Evolutionary conservation across 1,284 basidiomycete species (phyloP).

Genomic region (Inonotus hispidus): DNA sequence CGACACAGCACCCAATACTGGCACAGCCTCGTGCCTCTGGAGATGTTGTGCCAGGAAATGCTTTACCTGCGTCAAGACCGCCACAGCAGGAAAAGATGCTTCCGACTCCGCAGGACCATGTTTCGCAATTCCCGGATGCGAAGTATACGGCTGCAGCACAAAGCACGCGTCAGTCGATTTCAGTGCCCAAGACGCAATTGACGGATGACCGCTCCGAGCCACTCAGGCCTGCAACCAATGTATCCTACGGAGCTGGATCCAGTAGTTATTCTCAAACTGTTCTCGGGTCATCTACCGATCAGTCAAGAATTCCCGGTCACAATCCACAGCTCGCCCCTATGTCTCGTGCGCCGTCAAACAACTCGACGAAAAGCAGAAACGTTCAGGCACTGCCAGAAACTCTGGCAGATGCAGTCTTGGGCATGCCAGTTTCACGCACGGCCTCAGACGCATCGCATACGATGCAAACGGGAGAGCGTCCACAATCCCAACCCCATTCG

Average conservation of each 20-base stretch:
- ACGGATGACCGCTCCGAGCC: background rate
- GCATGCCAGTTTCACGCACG: constrained; percentile 5
- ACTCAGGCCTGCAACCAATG: background rate
- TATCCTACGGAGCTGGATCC: background rate
- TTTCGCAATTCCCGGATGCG: background rate
- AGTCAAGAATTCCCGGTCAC: background rate
- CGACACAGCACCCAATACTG: no score
- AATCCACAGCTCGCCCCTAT: background rate
- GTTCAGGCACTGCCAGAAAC: background rate
- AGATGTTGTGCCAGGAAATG: background rate
- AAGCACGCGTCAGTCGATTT: background rate
- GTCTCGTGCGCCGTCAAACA: constrained; percentile 14
- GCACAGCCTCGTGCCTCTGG: background rate
- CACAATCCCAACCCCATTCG: background rate
- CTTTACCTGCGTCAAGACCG: background rate
- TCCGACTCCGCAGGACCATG: background rate
- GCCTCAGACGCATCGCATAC: constrained; percentile 6
- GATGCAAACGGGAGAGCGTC: background rate
- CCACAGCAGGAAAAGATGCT: background rate
- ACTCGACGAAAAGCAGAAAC: constrained; percentile 8
- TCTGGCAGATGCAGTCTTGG: background rate
- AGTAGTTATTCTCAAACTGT: background rate
- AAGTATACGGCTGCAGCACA: background rate
- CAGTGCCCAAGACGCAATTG: background rate
- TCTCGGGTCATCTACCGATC: background rate